phyloP scores from a whole-genome alignment of 305 asterid species.

The Fraxinus baroniana region DNA sequence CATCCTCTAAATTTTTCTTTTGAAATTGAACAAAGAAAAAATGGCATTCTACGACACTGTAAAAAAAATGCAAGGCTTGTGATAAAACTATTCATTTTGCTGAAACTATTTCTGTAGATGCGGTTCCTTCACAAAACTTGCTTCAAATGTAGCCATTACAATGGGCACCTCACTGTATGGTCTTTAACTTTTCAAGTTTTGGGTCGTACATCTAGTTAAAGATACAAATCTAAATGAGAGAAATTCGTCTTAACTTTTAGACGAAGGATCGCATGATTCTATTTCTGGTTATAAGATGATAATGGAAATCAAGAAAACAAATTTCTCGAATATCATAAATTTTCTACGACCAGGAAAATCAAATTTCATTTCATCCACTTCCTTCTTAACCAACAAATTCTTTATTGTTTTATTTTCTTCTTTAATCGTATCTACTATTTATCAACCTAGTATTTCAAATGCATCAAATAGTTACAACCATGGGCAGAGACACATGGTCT shows the following conservation, averaged over 20 bases:
- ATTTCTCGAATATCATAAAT: too few relatives aligned
- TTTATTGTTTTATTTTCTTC: too few relatives aligned
- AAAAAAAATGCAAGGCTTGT: constrained; percentile 55
- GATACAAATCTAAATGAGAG: too few relatives aligned
- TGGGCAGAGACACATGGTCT: too few relatives aligned
- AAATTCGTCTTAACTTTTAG: neutral
- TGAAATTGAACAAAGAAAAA: neutral
- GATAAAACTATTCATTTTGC: constrained; percentile 45
- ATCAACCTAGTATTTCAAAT: neutral
- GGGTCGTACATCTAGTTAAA: neutral
- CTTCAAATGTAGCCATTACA: constrained; percentile 65
- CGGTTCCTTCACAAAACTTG: constrained; percentile 69
- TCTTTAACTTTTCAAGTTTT: neutral
- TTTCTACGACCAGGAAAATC: neutral
- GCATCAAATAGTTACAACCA: neutral
- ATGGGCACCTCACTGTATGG: constrained; percentile 49
- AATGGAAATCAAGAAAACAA: neutral
- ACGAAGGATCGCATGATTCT: neutral
- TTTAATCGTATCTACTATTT: neutral
- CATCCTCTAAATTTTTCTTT: neutral
- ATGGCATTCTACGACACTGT: constrained; percentile 54
- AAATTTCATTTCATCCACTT: neutral
- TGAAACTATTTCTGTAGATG: constrained; percentile 68
- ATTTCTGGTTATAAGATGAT: too few relatives aligned
- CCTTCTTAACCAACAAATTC: neutral